Evolutionary conservation across 2,329 filamentous ascomycete species (phyloP).

Genomic region (Nectriaceae sp.): DNA sequence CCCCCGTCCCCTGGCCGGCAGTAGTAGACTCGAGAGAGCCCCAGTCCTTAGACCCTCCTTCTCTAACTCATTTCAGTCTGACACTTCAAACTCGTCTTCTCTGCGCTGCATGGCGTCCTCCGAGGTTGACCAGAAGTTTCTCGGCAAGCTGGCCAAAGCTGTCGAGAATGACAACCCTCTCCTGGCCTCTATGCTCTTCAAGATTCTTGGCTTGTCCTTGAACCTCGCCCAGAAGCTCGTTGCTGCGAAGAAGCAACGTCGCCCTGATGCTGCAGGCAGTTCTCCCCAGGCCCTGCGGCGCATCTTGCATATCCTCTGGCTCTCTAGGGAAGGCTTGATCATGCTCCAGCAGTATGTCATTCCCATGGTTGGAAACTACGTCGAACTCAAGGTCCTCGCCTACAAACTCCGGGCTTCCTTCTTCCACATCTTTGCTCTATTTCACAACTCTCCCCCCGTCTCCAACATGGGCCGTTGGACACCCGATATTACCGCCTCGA

Average conservation of each 20-base stretch:
- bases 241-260: slow-evolving; percentile 78
- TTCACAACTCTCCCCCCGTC: slow-evolving; percentile 86
- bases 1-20: slow-evolving; percentile 21
- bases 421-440: slow-evolving; percentile 94
- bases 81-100: slow-evolving; percentile 5
- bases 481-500: slow-evolving; percentile 44
- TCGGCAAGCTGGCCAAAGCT: slow-evolving; percentile 82
- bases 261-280: slow-evolving; percentile 76
- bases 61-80: slow-evolving; percentile 17
- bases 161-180: slow-evolving; percentile 77
- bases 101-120: slow-evolving; percentile 79
- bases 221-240: slow-evolving; percentile 83
- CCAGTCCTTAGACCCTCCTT: slow-evolving; percentile 21
- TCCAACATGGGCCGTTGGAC: slow-evolving; percentile 59
- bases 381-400: slow-evolving; percentile 84
- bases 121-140: slow-evolving; percentile 95
- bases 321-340: slow-evolving; percentile 85
- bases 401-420: slow-evolving; percentile 93
- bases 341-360: slow-evolving; percentile 87
- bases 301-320: slow-evolving; percentile 90
- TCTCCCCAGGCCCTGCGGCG: slow-evolving; percentile 80
- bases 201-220: slow-evolving; percentile 87
- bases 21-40: slow-evolving; percentile 19
- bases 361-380: slow-evolving; percentile 77
- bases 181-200: slow-evolving; percentile 81